Base-by-base conservation (phyloP, 2,329 filamentous ascomycete genomes). In the Colletotrichum incanum region DNA sequence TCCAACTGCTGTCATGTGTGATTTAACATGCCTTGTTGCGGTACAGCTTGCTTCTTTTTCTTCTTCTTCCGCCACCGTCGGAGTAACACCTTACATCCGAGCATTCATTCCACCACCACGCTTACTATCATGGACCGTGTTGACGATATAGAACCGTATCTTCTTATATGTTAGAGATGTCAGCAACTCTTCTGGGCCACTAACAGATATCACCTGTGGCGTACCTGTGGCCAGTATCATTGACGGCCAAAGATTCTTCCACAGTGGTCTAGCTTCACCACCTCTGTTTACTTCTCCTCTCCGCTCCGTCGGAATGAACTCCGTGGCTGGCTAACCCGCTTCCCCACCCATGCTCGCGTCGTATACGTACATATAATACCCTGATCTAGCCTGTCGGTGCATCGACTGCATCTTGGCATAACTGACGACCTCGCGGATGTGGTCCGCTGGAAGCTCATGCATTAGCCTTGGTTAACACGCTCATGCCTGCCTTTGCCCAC, bases 371-470 rank as follows among this genome's bases (percentile, higher is more conserved):
- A 39, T 39, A 9, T 45, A 18, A 54, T 6, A 23, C 18, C 26
- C 47, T 8, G 37, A 28, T 54, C 43, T 41, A 43, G 37, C 43
- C 31, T 37, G 63, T 59, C 58, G 39, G 41, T 61, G 55, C 68
- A 23, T 23, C 26, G 4, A 41, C 58, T 39, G 12, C 50, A 5
- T 69, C 65, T 69, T 64, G 59, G 59, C 45, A 31, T 26, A 28
- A 28, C 59, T 58, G 49, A 26, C 54, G 39, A 39, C 65, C 31
- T 69, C 16, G 52, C 52, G 59, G 54, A 41, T 60, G 65, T 31
- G 23, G 59, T 65, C 69, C 65, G 60, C 39, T 43, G 69, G 26
- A 41, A n/a, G 47, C 43, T 50, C 52, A 63, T 71, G 65, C 65
- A 71, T 50, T 52, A 49, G 56, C 55, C 68, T 49, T 56, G 56